These are phyloP conservation scores for Carnegiea gigantea DNA, from an alignment of 179 eudicot genomes.

Conservation along the genomic window DNA sequence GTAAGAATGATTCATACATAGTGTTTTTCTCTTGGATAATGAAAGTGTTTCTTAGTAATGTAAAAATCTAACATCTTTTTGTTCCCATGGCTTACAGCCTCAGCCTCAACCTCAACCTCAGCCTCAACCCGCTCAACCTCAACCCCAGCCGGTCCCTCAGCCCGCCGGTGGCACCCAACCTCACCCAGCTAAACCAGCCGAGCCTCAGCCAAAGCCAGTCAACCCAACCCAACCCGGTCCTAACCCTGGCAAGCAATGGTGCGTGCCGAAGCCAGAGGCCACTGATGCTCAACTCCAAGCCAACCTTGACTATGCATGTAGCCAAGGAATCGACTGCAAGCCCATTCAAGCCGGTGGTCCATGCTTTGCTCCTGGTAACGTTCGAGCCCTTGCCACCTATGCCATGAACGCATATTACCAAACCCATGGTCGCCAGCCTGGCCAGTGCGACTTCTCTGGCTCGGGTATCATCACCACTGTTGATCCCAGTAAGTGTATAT, in stretches of 20 bases:
- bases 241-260: conserved; percentile 45
- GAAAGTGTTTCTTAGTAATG: too few species aligned
- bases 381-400: conserved; percentile 60
- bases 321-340: conserved; percentile 61
- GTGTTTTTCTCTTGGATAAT: too few species aligned
- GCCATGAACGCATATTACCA: conserved; percentile 78
- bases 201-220: conserved; percentile 13
- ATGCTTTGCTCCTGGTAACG: conserved; percentile 59
- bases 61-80: too few species aligned
- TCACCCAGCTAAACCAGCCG: too few species aligned
- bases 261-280: conserved; percentile 64
- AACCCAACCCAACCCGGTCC: neutral
- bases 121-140: too few species aligned
- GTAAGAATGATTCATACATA: too few species aligned
- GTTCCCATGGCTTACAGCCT: too few species aligned
- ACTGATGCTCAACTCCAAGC: conserved; percentile 51
- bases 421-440: conserved; percentile 53
- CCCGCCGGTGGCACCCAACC: too few species aligned
- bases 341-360: conserved; percentile 67
- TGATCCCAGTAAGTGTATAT: conserved; percentile 65
- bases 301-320: conserved; percentile 64
- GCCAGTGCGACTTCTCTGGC: conserved; percentile 64
- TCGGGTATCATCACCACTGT: conserved; percentile 41
- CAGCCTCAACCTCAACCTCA: too few species aligned
- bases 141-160: too few species aligned